These are phyloP conservation scores for Diaporthe vexans DNA, from an alignment of 2,329 filamentous ascomycete species.

Conservation along the genomic window DNA sequence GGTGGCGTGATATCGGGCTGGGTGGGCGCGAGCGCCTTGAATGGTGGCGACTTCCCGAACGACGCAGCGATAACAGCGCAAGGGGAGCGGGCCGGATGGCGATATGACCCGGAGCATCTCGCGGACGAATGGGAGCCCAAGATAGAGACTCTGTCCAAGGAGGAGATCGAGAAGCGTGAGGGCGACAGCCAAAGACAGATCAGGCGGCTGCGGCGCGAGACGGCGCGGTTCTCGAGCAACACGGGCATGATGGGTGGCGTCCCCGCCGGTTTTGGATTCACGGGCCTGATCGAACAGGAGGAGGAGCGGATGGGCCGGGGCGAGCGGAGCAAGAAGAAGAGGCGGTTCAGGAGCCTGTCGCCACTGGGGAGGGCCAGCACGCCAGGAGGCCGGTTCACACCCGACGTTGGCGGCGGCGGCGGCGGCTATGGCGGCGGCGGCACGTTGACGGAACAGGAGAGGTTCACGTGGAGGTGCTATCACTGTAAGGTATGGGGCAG, in stretches of 20 bases:
- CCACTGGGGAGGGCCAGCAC: constrained; percentile 79
- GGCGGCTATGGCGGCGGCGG: constrained; percentile 77
- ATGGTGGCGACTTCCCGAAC: constrained; percentile 83
- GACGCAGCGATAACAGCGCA: constrained; percentile 74
- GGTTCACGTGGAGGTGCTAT: constrained; percentile 85
- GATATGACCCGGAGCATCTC: constrained; percentile 92
- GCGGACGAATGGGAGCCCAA: constrained; percentile 88
- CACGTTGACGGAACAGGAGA: constrained; percentile 81
- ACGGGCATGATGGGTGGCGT: constrained; percentile 84
- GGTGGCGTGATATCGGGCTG: constrained; percentile 85
- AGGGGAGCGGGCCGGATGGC: constrained; percentile 79
- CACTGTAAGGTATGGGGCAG: constrained; percentile 92
- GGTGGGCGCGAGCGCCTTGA: constrained; percentile 55
- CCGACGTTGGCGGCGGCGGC: constrained; percentile 76
- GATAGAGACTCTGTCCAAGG: constrained; percentile 86
- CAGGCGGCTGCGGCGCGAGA: constrained; percentile 87
- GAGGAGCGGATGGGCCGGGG: constrained; percentile 92
- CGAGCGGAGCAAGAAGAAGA: constrained; percentile 95
- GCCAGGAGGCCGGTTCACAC: constrained; percentile 81
- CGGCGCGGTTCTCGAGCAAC: constrained; percentile 90
- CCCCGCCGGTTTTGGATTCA: constrained; percentile 68
- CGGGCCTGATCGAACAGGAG: constrained; percentile 68
- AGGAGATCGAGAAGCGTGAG: constrained; percentile 98
- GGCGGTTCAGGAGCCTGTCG: constrained; percentile 89
- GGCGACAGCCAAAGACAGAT: constrained; percentile 94